Evolutionary conservation across 805 yeast species (phyloP).

Genomic region (Candida anglica): DNA sequence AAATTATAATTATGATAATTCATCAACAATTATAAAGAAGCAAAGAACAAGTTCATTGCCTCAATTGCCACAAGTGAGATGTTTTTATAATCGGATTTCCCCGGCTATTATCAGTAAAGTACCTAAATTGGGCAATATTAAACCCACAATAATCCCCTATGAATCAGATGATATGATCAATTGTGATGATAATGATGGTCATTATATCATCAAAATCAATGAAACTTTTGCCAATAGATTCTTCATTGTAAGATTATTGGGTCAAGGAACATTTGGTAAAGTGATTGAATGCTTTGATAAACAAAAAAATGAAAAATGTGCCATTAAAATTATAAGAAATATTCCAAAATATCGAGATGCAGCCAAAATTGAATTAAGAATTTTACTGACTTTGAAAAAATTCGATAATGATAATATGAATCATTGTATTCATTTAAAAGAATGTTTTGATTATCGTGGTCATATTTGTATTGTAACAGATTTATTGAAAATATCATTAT

Average conservation of each 20-base stretch:
- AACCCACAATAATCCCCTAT: slow-evolving; percentile 37
- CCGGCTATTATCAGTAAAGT: slow-evolving; percentile 31
- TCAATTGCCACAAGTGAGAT: slow-evolving; percentile 41
- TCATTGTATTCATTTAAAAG: slow-evolving; percentile 81
- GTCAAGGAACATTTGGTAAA: slow-evolving; percentile 92
- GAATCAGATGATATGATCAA: slow-evolving; percentile 22
- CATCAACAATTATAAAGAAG: slow-evolving; percentile 25
- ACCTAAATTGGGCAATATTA: slow-evolving; percentile 37
- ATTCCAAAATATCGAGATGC: slow-evolving; percentile 95
- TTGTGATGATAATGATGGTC: slow-evolving; percentile 71
- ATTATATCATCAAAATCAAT: slow-evolving; percentile 58
- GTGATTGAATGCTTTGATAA: slow-evolving; percentile 81
- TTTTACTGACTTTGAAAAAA: slow-evolving; percentile 66
- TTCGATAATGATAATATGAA: slow-evolving; percentile 65
- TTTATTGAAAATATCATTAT: slow-evolving; percentile 75
- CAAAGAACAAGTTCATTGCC: slow-evolving; percentile 42
- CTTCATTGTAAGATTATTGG: slow-evolving; percentile 62
- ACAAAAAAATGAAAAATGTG: slow-evolving; percentile 58
- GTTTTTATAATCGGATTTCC: slow-evolving; percentile 38
- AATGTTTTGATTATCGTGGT: slow-evolving; percentile 87
- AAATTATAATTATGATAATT: slow-evolving; percentile 3
- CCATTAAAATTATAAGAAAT: slow-evolving; percentile 88
- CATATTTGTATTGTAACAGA: slow-evolving; percentile 95
- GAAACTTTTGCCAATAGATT: slow-evolving; percentile 74
- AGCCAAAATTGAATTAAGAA: slow-evolving; percentile 85